Base-by-base conservation (phyloP, 768 basidiomycete species). In the Lactarius deliciosus region DNA sequence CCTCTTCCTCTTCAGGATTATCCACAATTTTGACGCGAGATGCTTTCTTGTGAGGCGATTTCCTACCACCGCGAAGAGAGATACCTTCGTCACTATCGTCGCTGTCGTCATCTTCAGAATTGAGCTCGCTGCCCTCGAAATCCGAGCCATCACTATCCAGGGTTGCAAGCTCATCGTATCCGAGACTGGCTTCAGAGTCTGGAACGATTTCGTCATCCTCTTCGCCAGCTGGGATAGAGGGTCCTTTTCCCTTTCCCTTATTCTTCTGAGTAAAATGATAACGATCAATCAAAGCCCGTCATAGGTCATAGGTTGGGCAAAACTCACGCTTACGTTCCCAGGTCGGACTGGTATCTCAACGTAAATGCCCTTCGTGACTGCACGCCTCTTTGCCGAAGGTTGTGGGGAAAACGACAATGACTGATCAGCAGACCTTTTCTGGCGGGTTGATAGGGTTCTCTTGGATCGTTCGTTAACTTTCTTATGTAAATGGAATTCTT, bases 91-190 rank as follows among this genome's bases (percentile, higher is more conserved):
- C 67, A 28, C 69, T 69, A 10, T 54, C 62, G 10, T 40, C 66
- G 25, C 66, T 68, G 7, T 58, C 61, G 10, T 40, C 66, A 18
- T 68, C 69, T 0, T 65, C 82, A 2, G 66, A 77, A 53, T 81
- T 77, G 69, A 86, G 88, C 62, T 89, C 89, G 57, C 81, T 86
- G 73, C 82, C 85, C 62, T 79, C 54, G 16, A 40, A 60, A 47
- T 56, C 64, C 38, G 40, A 38, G 57, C 25, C 63, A 32, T 81
- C 57, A 18, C 73, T 73, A 18, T 73, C 74, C 50, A 25, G 75
- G 69, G 20, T 66, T 53, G 67, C 62, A 28, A 65, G 70, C 11
- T 56, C 66, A 6, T 53, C 66, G 22, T 66, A 68, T 0, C 62
- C 70, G 22, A 77, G 76, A 16, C 81, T 81, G 3, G 66, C 77